Evolutionary conservation across 495 filamentous ascomycete genomes (phyloP), one percentile per base, ranked within the genome.

Genomic region (Penicillium tannophilum): DNA sequence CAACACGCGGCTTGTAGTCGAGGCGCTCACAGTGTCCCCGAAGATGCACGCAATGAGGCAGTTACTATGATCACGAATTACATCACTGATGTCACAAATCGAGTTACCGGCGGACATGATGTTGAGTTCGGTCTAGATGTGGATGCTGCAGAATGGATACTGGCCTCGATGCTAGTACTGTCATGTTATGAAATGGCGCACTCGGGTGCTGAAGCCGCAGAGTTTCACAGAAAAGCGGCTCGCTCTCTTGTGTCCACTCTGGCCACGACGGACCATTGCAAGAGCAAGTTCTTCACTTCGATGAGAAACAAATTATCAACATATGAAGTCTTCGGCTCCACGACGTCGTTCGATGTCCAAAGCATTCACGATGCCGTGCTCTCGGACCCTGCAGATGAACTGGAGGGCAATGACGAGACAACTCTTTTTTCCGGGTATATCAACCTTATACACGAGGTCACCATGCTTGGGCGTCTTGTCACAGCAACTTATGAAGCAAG

Each of bases 101-200:
- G 20, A 12, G 44, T 23, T 12, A 26, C 24, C 20, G 10, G 42
- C 20, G 42, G 42, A 45, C 42, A 47, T 14, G 44, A 47, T 47
- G 20, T 26, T 14, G 24, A 47, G 10, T 12, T 47, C 0, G 44
- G 44, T n/a, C 44, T 47, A 4, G 20, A 47, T 26, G 10, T 47
- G 12, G 44, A 47, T 12, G 44, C 20, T 11, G 44, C 44, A 1
- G 44, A 47, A 47, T 47, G 44, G 44, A 47, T 47, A 12, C 24
- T 47, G 10, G 44, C 44, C 44, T 26, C 44, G 12, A 47, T 47
- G 44, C 44, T 47, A 26, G 44, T 47, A 11, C 44, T 47, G 0
- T 47, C 44, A 4, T 47, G 44, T 9, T 47, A 47, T 26, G 44
- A 47, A n/a, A 47, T 47, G 44, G 44, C 44, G 2, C 44, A 47